Base-by-base conservation (phyloP, 2,329 filamentous ascomycete species). In the Colletotrichum chrysophilum region DNA sequence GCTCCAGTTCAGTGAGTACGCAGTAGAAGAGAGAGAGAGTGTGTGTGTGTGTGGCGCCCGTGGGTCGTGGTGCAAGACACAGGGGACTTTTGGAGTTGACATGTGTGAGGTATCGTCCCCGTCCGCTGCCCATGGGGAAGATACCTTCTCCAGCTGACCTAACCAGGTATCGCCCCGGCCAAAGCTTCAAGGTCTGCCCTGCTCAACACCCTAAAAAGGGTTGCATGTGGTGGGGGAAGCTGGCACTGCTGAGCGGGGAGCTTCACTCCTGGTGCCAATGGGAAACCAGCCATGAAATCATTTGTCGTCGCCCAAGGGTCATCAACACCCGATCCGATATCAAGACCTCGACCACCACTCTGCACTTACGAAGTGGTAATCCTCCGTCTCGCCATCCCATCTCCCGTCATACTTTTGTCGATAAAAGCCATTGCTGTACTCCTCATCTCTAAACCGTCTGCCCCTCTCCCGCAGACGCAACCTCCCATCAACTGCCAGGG, bases 151-250 rank as follows among this genome's bases (percentile, higher is more conserved):
- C 13, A 21, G 56, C 30, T 34, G 26, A 30, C 34, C 56, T 52
- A 26, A 7, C 34, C 64, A 68, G 30, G 73, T 75, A 68, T 21
- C 16, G 30, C 34, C 38, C 62, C 34, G n/a, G 71, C 68, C 67
- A 66, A 21, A 43, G 52, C 71, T 72, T 56, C 64, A 62, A 67
- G 69, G 73, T 58, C 43, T 62, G 55, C 70, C 73, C 73, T 73
- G 73, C 56, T 73, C 32, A 48, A 65, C 58, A 48, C 18, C 64
- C 55, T 32, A 62, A 60, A 68, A 58, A 58, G 69, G 69, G 64
- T 75, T 73, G 64, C 64, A 72, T 68, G 69, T 75, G 64, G 73
- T 75, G 69, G 73, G 70, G 73, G 55, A 66, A 36, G 69, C 66
- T 71, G 58, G 67, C 43, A 48, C 43, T 48, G 43, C 43, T 48